These are phyloP conservation scores for Cytospora piceae DNA, from an alignment of 2,329 filamentous ascomycete genomes.

Conservation along the genomic window DNA sequence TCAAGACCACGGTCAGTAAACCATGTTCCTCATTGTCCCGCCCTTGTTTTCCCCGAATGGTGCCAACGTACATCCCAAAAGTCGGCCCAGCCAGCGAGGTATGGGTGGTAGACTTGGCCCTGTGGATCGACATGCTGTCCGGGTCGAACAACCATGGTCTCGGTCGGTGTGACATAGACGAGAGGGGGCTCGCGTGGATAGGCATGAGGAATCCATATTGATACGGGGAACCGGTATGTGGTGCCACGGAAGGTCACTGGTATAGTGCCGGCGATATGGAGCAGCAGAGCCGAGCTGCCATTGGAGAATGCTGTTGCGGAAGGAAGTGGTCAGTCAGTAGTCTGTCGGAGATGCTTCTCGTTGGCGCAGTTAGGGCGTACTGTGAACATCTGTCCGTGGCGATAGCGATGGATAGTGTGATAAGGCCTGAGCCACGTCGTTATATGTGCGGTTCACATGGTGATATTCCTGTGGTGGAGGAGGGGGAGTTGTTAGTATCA, in stretches of 20 bases:
- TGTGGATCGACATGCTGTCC: slow-evolving; percentile 95
- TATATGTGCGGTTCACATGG: slow-evolving; percentile 90
- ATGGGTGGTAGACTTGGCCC: slow-evolving; percentile 93
- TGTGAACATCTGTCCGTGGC: slow-evolving; percentile 93
- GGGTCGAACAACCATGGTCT: slow-evolving; percentile 85
- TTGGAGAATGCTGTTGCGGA: slow-evolving; percentile 75
- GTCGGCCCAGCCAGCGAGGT: slow-evolving; percentile 84
- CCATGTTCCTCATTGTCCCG: not conserved
- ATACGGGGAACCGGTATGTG: slow-evolving; percentile 88
- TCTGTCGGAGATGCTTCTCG: slow-evolving; percentile 3
- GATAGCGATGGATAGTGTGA: slow-evolving; percentile 78
- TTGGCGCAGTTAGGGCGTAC: slow-evolving; percentile 54
- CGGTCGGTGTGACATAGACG: slow-evolving; percentile 84
- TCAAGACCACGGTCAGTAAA: slow-evolving; percentile 31
- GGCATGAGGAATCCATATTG: slow-evolving; percentile 88
- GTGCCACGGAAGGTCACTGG: slow-evolving; percentile 90
- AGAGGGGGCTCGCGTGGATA: slow-evolving; percentile 88
- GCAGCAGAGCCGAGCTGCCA: slow-evolving; percentile 81
- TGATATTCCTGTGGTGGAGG: slow-evolving; percentile 74
- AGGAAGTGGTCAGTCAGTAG: slow-evolving; percentile 33
- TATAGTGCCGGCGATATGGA: slow-evolving; percentile 84
- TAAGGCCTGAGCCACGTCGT: slow-evolving; percentile 83
- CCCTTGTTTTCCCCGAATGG: not conserved
- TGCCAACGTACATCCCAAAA: slow-evolving; percentile 80
- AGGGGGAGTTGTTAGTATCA: slow-evolving; percentile 19